Conservation (phyloP, 2,329 filamentous ascomycete species). For the Phialophora verrucosa region DNA sequence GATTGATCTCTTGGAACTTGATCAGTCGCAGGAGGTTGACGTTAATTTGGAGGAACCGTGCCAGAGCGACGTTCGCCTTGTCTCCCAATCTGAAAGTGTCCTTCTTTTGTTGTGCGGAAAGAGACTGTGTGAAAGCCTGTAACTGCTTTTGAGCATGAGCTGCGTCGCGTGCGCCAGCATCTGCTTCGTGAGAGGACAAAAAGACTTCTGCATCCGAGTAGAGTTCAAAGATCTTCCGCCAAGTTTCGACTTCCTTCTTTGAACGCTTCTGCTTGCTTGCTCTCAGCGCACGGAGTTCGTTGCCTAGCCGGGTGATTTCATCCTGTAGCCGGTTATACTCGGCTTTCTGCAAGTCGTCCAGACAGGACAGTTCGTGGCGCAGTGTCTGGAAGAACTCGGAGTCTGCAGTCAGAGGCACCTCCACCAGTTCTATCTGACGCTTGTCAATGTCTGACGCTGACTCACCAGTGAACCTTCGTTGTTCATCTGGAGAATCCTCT, state of each 20-base stretch:
- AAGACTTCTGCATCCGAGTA: slow-evolving; percentile 82
- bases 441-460: slow-evolving; percentile 8
- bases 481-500: slow-evolving; percentile 9
- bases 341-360: slow-evolving; percentile 70
- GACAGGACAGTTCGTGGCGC: slow-evolving; percentile 70
- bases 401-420: slow-evolving; percentile 78
- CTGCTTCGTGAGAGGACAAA: slow-evolving; percentile 75
- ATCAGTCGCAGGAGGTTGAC: slow-evolving; percentile 76
- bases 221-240: slow-evolving; percentile 81
- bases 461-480: neutral
- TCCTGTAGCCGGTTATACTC: slow-evolving; percentile 68
- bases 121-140: slow-evolving; percentile 67
- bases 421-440: slow-evolving; percentile 57
- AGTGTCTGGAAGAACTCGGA: slow-evolving; percentile 79
- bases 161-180: slow-evolving; percentile 71
- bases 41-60: slow-evolving; percentile 75
- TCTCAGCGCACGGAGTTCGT: slow-evolving; percentile 64
- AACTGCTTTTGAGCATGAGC: slow-evolving; percentile 70
- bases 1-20: slow-evolving; percentile 84
- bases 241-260: slow-evolving; percentile 70
- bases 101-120: slow-evolving; percentile 62
- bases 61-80: slow-evolving; percentile 68
- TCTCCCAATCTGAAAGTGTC: slow-evolving; percentile 68
- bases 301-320: slow-evolving; percentile 69
- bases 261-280: slow-evolving; percentile 69